These are phyloP conservation scores for Polygonum maritimum DNA, from an alignment of 148 eudicot genomes.

Conservation along the genomic window DNA sequence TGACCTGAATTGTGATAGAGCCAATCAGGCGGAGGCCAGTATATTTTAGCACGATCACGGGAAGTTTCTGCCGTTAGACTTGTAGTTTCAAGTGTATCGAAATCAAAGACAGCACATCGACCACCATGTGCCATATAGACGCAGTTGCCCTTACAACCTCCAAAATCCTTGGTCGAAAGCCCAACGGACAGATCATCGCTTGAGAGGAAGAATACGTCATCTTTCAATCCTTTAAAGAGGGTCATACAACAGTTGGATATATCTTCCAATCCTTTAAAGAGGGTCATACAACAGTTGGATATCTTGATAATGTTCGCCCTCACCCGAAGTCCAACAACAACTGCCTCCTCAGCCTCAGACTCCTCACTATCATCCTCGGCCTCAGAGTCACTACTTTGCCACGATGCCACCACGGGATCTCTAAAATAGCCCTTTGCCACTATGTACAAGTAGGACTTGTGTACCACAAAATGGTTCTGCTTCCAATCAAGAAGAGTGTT, in stretches of 20 bases:
- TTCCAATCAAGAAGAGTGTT: not conserved
- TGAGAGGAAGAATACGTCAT: not conserved
- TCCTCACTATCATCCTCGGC: not conserved
- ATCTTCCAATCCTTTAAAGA: too few relatives aligned
- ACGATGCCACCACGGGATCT: too few relatives aligned
- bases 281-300: too few relatives aligned
- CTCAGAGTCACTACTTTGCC: not conserved
- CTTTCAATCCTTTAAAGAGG: not conserved
- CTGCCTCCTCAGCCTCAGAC: not conserved
- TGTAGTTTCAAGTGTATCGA: not conserved
- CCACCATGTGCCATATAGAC: not conserved
- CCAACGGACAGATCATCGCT: not conserved
- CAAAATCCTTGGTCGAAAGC: not conserved
- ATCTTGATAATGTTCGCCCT: too few relatives aligned
- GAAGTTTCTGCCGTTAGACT: not conserved
- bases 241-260: too few relatives aligned
- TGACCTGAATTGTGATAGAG: not conserved
- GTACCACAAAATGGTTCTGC: not conserved
- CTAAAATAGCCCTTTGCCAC: not conserved
- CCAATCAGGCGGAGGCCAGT: not conserved
- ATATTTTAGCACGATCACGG: not conserved
- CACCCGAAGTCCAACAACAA: not conserved
- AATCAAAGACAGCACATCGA: not conserved
- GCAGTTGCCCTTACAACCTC: not conserved
- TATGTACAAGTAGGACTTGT: not conserved